A percentile compares a stretch with the other conserved stretches of the same genome.
phyloP scores from a whole-genome alignment of 768 basidiomycete genomes.

The Podaxis sp. region DNA sequence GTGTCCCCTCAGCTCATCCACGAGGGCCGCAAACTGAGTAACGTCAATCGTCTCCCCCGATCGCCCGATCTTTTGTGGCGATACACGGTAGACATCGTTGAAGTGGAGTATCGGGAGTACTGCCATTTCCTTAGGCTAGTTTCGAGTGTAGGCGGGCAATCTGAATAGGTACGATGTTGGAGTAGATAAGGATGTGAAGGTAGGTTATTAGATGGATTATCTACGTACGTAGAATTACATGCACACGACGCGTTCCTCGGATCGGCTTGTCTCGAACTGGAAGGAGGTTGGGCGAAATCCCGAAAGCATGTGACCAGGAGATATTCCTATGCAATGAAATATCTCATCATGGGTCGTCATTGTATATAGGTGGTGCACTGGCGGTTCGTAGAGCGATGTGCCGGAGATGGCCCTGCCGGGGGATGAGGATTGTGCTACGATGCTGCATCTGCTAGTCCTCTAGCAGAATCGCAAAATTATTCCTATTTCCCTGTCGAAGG shows the following conservation, averaged over 20 bases:
- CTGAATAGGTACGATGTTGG: background rate
- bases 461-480: constrained; percentile 69
- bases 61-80: constrained; percentile 62
- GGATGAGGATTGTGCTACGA: background rate
- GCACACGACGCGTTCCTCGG: background rate
- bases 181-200: background rate
- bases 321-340: no score
- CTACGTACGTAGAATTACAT: background rate
- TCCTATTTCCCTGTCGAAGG: constrained; percentile 61
- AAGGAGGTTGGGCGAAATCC: background rate
- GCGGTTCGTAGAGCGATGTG: no score
- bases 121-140: background rate
- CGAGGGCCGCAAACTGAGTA: constrained; percentile 76
- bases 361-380: no score
- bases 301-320: background rate
- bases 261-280: background rate
- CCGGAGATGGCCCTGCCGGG: no score
- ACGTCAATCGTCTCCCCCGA: constrained; percentile 75
- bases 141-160: background rate
- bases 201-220: background rate
- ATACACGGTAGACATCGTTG: constrained; percentile 84
- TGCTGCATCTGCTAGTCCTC: constrained; percentile 6
- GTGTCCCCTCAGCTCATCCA: constrained; percentile 56
- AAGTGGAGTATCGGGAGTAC: constrained; percentile 57
- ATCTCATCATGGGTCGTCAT: no score